phyloP scores from a whole-genome alignment of 169 alveolate species.

The Plasmodium chabaudi region DNA sequence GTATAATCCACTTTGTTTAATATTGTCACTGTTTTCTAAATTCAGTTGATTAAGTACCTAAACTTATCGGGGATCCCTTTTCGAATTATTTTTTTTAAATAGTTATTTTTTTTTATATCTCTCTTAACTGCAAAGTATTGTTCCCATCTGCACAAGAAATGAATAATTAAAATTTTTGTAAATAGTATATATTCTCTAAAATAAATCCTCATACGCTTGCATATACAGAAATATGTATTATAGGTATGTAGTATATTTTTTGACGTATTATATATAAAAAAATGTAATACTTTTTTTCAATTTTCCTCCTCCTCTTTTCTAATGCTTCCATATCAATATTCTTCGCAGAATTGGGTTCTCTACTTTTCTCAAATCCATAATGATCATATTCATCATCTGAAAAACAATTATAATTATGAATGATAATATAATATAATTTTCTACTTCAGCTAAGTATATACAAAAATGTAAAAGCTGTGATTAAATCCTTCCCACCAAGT shows the following conservation, averaged over 20 bases:
- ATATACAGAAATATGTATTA: neutral
- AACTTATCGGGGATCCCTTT: conserved; percentile 86
- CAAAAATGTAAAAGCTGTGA: no score
- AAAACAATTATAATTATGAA: neutral
- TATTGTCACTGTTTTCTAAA: neutral
- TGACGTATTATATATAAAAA: neutral
- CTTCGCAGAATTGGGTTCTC: conserved; percentile 16
- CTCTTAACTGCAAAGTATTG: conserved; percentile 47
- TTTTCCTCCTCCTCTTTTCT: conserved; percentile 49
- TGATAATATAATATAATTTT: neutral
- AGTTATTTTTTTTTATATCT: conserved; percentile 67
- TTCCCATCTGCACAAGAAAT: conserved; percentile 28
- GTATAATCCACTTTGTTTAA: neutral
- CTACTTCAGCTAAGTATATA: no score
- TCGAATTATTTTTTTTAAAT: conserved; percentile 80
- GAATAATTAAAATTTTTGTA: neutral
- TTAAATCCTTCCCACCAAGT: no score
- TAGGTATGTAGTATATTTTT: neutral
- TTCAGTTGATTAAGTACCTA: conserved; percentile 67
- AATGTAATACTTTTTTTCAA: conserved; percentile 52
- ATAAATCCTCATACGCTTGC: no score
- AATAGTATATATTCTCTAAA: no score
- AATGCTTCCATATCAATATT: conserved; percentile 35
- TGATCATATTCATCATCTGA: conserved; percentile 71
- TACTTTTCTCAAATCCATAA: conserved; percentile 70